Evolutionary conservation across 164 flowering plant genomes (phyloP), one percentile per base, ranked within the genome.

Genomic region (Dillenia suffruticosa): DNA sequence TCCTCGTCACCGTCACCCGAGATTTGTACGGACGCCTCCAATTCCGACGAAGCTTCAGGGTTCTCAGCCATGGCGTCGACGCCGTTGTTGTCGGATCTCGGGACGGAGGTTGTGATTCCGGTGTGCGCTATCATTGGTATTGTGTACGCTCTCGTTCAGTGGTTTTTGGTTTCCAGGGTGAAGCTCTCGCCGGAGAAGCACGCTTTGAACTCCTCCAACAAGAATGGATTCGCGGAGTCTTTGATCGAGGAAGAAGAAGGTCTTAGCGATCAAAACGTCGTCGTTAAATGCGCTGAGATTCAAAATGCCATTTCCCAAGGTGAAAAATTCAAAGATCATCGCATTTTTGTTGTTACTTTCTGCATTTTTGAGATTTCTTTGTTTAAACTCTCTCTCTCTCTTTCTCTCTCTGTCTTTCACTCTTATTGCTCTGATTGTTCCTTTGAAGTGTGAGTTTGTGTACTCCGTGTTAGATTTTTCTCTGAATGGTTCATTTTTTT

Each of bases 261-360:
- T 17, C 58, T 81, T 50, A 85, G 78, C 49, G 90, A 85, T 70
- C 86, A 83, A 44, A 78, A 59, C 65, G 87, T 85, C 24, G 87
- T 83, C 17, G 51, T 53, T 10, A 85, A 80, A 54, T 85, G 90
- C 62, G 84, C 90, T 14, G 90, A 85, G 44, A 85, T 85, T 11
- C 90, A 85, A 59, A 74, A 2, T 59, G 90, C 90, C 59, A 85
- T 85, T 51, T 81, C 87, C 50, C 86, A 85, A 78, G 90, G 90
- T 82, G 15, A 45, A 3, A 44, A 49, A 17, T 49, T 47, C 8
- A 51, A 49, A 24, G 46, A n/a, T 12, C 22, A 12, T 15, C 22
- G 10, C 48, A 5, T 14, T 32, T 16, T 26, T 26, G 40, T 26
- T 26, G 40, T 40, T 46, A 3, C 12, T 24, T 26, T 24, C 44